Evolutionary conservation across 208 protist species (phyloP).

Genomic region (Jaenimonas drosophilae): DNA sequence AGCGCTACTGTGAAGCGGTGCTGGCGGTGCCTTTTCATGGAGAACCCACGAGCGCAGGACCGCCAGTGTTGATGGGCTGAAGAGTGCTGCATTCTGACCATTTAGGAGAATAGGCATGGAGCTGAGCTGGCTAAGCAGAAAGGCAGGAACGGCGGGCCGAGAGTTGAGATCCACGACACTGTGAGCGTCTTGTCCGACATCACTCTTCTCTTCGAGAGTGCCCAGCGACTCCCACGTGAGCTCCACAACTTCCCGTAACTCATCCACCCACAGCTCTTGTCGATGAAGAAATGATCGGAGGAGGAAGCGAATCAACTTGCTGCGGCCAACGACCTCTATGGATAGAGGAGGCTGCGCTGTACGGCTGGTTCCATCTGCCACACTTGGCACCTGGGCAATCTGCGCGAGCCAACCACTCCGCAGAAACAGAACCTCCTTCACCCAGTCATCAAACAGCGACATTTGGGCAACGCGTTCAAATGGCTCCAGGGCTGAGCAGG

Average conservation of each 20-base stretch:
- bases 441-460: constrained; percentile 11
- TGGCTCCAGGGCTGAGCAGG: constrained; percentile 4
- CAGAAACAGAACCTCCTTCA: constrained; percentile 13
- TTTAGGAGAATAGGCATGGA: background rate
- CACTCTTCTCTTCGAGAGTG: background rate
- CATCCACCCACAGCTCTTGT: constrained; percentile 7
- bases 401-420: constrained; percentile 13
- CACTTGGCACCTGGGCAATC: constrained; percentile 3
- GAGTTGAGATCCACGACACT: no score
- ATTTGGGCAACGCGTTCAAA: constrained; percentile 9
- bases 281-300: constrained; percentile 5
- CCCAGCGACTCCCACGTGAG: background rate
- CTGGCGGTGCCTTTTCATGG: background rate
- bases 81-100: background rate
- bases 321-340: constrained; percentile 6
- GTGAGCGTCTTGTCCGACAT: background rate
- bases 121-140: no score
- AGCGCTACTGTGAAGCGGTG: no score
- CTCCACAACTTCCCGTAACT: constrained; percentile 6
- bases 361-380: background rate
- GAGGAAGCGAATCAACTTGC: constrained; percentile 10
- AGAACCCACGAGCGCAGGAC: background rate
- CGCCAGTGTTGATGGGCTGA: background rate
- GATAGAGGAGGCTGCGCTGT: background rate
- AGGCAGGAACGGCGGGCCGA: no score